Conservation (phyloP, 352 stramenopile genomes). For the Globisporangium megalacanthum region DNA sequence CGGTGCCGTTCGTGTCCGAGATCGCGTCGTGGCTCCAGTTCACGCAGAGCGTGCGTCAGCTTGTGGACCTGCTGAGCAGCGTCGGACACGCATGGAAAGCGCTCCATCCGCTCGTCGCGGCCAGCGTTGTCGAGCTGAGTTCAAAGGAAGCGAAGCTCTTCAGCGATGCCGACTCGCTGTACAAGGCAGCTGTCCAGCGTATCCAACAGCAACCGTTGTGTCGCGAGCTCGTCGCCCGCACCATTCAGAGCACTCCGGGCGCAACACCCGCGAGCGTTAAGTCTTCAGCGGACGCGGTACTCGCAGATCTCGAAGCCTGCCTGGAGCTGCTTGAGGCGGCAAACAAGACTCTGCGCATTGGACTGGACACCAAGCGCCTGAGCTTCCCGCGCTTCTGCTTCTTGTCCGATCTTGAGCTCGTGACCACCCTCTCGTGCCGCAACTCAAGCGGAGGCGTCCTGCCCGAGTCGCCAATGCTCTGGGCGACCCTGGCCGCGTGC, state of each 20-base stretch:
- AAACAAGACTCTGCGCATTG: constrained; percentile 30
- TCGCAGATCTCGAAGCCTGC: constrained; percentile 32
- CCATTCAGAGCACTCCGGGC: background rate
- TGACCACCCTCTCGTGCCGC: constrained; percentile 30
- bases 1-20: constrained; percentile 31
- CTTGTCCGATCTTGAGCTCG: constrained; percentile 53
- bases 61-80: constrained; percentile 32
- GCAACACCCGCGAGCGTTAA: background rate
- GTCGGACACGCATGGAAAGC: constrained; percentile 48
- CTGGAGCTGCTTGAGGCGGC: constrained; percentile 39
- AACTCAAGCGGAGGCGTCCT: constrained; percentile 1
- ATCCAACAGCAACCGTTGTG: constrained; percentile 31
- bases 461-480: constrained; percentile 23
- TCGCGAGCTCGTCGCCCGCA: constrained; percentile 22
- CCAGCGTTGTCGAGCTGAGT: constrained; percentile 36
- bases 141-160: constrained; percentile 43
- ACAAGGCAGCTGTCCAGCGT: constrained; percentile 18
- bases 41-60: constrained; percentile 24
- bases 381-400: constrained; percentile 70
- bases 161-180: constrained; percentile 33
- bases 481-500: constrained; percentile 38
- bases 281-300: constrained; percentile 9
- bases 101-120: constrained; percentile 43
- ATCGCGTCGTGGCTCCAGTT: constrained; percentile 51
- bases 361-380: constrained; percentile 43